A percentile compares a stretch with the other conserved stretches of the same genome.
phyloP scores from a whole-genome alignment of 495 filamentous ascomycete species.

The Tuber borchii region DNA sequence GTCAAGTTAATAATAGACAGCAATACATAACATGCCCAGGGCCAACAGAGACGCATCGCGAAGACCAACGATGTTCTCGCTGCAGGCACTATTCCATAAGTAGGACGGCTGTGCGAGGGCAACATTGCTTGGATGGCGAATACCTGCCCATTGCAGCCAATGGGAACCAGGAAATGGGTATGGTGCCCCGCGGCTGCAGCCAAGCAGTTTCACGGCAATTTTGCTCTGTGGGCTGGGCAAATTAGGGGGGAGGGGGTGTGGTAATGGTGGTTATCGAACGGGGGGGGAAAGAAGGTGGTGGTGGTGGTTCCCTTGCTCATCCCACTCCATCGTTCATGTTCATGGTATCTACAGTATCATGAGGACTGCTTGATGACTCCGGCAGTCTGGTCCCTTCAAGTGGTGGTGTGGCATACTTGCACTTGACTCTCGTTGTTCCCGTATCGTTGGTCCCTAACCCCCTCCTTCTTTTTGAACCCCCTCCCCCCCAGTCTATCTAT shows the following conservation, averaged over 20 bases:
- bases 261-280: background rate
- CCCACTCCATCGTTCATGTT: conserved; percentile 37
- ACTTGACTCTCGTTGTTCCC: conserved; percentile 37
- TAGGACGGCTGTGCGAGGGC: conserved; percentile 37
- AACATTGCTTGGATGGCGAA: conserved; percentile 31
- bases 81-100: conserved; percentile 39
- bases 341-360: conserved; percentile 24
- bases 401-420: conserved; percentile 34
- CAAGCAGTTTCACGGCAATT: conserved; percentile 40
- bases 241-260: conserved; percentile 30
- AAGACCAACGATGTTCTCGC: conserved; percentile 39
- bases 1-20: conserved; percentile 1
- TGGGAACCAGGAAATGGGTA: conserved; percentile 41
- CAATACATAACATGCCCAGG: background rate
- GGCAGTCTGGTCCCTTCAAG: conserved; percentile 34
- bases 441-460: conserved; percentile 24
- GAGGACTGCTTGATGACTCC: conserved; percentile 37
- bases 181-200: conserved; percentile 36
- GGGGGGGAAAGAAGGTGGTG: background rate
- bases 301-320: conserved; percentile 30
- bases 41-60: conserved; percentile 37
- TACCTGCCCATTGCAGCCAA: conserved; percentile 42
- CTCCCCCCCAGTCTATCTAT: conserved; percentile 14
- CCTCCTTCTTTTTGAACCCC: background rate
- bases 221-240: conserved; percentile 34